Conservation (phyloP, 192 early-diverging fungal genomes). For the Coemansia sp. region DNA sequence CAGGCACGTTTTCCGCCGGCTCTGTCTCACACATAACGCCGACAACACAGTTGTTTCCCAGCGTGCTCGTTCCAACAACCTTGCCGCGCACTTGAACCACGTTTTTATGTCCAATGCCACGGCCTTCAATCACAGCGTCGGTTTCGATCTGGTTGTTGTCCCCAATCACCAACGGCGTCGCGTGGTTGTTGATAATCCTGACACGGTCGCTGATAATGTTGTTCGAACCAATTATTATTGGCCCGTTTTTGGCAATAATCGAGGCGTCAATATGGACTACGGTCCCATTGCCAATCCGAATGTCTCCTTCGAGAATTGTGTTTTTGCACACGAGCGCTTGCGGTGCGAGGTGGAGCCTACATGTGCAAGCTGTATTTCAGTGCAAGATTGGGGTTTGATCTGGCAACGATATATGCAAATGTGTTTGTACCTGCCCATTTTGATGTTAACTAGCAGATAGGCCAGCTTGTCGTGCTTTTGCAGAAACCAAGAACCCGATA, state of each 20-base stretch:
- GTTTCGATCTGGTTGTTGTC: constrained; percentile 52
- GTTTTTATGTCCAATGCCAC: constrained; percentile 50
- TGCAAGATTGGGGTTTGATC: neutral
- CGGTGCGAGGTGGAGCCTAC: constrained; percentile 45
- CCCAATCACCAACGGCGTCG: constrained; percentile 38
- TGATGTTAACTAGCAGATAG: neutral
- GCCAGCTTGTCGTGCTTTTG: constrained; percentile 15
- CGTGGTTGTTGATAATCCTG: constrained; percentile 38
- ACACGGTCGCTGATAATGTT: constrained; percentile 53
- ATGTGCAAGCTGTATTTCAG: neutral
- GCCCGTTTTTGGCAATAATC: constrained; percentile 47
- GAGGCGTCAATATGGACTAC: constrained; percentile 51
- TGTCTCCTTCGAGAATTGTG: constrained; percentile 42
- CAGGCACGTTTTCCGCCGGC: constrained; percentile 34
- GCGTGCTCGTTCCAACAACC: constrained; percentile 32
- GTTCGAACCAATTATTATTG: constrained; percentile 50
- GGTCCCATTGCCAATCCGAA: constrained; percentile 45
- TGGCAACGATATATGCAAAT: neutral
- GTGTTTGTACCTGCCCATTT: constrained; percentile 32
- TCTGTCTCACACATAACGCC: constrained; percentile 35
- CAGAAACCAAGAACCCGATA: constrained; percentile 2
- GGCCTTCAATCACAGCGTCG: constrained; percentile 34
- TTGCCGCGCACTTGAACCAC: constrained; percentile 34
- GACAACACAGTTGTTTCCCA: constrained; percentile 53
- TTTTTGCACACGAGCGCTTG: constrained; percentile 52